These are phyloP conservation scores for Hymenoscyphus repandus DNA, from an alignment of 2,329 filamentous ascomycete genomes.

Conservation along the genomic window DNA sequence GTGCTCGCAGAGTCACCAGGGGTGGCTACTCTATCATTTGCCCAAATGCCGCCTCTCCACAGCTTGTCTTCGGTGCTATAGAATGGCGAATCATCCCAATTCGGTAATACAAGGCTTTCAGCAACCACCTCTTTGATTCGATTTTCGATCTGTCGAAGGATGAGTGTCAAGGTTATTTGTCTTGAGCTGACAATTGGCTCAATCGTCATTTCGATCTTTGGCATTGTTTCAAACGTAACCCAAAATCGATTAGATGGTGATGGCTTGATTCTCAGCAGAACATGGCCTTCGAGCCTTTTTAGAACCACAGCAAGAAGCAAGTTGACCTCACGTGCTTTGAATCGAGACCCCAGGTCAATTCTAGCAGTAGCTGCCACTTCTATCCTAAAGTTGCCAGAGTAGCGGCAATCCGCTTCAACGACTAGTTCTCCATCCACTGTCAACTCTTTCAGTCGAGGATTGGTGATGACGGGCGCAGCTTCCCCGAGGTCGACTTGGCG, in stretches of 20 bases:
- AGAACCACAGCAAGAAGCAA: conserved; percentile 81
- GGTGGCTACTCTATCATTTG: conserved; percentile 46
- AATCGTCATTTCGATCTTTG: conserved; percentile 88
- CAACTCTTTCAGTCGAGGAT: conserved; percentile 80
- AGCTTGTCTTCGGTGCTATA: conserved; percentile 71
- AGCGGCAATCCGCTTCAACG: conserved; percentile 81
- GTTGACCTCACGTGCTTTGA: conserved; percentile 87
- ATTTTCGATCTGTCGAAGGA: conserved; percentile 89
- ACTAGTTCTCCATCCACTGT: conserved; percentile 88
- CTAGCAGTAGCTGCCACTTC: conserved; percentile 91
- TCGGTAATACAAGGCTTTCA: conserved; percentile 85
- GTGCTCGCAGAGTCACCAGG: conserved; percentile 34
- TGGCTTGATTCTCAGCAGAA: conserved; percentile 83
- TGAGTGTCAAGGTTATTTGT: conserved; percentile 91
- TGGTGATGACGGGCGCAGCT: conserved; percentile 81
- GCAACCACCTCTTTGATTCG: conserved; percentile 90
- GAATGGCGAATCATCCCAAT: conserved; percentile 96
- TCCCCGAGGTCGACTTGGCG: conserved; percentile 82
- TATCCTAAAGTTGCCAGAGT: conserved; percentile 82
- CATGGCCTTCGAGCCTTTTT: conserved; percentile 79
- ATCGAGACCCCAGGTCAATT: conserved; percentile 81
- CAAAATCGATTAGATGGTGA: conserved; percentile 94
- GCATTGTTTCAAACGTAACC: conserved; percentile 91
- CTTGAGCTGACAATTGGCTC: conserved; percentile 93
- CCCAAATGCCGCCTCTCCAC: conserved; percentile 82